Base-by-base conservation (phyloP, 75 land plant species). In the Larix kaempferi region DNA sequence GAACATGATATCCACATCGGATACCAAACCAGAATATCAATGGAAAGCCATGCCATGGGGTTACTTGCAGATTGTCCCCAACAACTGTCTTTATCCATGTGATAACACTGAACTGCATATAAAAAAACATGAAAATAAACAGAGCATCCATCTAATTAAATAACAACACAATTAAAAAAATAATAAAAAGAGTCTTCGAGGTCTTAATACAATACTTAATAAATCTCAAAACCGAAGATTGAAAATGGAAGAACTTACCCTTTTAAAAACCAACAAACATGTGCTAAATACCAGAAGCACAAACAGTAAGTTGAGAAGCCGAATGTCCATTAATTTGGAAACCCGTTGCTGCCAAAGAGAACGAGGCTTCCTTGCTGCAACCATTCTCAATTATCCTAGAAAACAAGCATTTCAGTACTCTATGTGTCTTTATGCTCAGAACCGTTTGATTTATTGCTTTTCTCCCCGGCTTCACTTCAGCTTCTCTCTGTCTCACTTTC, bases 1-100 rank as follows among this genome's bases (percentile, higher is more conserved):
- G 71, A 92, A 90, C 92, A 92, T 87, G 44, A 92, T 29, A 73
- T 92, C 94, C 29, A 92, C 92, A 62, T 92, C 94, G 3, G 94
- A 92, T 12, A 92, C 77, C 82, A 75, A 52, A 5, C 92, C 92
- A 59, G 93, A 90, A 76, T 86, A 90, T 74, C 15, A 54, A 22
- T 19, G 23, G 66, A 76, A 92, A 92, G 0, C 13, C 69, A 58
- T 92, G 94, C 94, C 94, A 92, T 23, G 94, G 94, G 7, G 94
- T 90, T 25, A 93, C 90, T 4, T 80, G 63, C 59, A 92, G 61
- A 81, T 92, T 92, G 85, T 92, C 89, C 2, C 94, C 94, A 0
- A 78, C 93, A 2, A 90, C 59, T 15, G 94, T 92, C 57, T 76
- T 82, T 39, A 83, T 88, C 14, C 61, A 39, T 0, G 82, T 73